Evolutionary conservation across 108 stramenopile species (phyloP).

Genomic region (Chaetoceros muelleri): DNA sequence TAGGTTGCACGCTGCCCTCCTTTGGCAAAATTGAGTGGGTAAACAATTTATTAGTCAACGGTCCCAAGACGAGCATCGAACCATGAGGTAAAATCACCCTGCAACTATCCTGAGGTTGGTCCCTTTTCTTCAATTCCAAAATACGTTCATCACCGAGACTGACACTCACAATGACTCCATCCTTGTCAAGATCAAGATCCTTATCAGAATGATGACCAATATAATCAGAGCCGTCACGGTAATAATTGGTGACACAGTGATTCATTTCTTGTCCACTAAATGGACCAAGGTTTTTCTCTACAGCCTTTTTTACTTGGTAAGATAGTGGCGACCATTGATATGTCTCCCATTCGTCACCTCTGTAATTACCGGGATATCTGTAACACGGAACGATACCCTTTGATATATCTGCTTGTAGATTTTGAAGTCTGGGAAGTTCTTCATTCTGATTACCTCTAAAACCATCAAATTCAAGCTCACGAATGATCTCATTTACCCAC

Average conservation of each 20-base stretch:
- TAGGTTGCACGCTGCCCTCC: conserved; percentile 17
- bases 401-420: conserved; percentile 53
- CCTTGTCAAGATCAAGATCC: conserved; percentile 59
- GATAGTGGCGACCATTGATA: conserved; percentile 49
- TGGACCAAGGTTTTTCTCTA: conserved; percentile 45
- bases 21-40: conserved; percentile 57
- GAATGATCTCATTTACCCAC: conserved; percentile 15
- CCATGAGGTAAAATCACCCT: conserved; percentile 47
- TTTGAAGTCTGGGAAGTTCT: conserved; percentile 56
- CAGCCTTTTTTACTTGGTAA: conserved; percentile 38
- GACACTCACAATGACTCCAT: conserved; percentile 62
- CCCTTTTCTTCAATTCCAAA: conserved; percentile 45
- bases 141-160: conserved; percentile 46
- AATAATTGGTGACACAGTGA: conserved; percentile 65
- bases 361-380: conserved; percentile 73
- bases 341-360: conserved; percentile 58
- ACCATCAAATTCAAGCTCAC: conserved; percentile 57
- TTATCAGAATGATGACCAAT: conserved; percentile 72
- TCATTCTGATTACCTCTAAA: conserved; percentile 52
- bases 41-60: conserved; percentile 49
- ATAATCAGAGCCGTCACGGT: conserved; percentile 53
- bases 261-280: conserved; percentile 60
- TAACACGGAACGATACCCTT: conserved; percentile 36
- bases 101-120: conserved; percentile 41
- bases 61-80: conserved; percentile 65